Evolutionary conservation across 176 grass and related monocot genomes (phyloP).

Genomic region (Puccinellia tenuiflora): DNA sequence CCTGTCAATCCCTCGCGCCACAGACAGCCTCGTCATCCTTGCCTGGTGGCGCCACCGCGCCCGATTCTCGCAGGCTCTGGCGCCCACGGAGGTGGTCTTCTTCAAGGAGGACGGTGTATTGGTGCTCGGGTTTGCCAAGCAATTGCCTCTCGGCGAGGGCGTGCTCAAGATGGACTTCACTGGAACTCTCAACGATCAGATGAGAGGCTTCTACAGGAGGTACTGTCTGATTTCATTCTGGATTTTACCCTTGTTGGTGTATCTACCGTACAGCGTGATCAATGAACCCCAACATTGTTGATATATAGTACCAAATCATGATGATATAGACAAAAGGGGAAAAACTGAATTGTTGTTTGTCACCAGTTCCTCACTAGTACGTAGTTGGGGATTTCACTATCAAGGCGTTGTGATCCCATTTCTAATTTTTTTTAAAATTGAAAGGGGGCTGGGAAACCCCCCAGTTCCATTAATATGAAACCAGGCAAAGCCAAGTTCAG

Average conservation of each 20-base stretch:
- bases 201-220: constrained; percentile 87
- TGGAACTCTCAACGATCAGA: constrained; percentile 59
- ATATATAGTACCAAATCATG: neutral
- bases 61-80: constrained; percentile 26
- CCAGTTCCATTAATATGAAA: no score
- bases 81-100: constrained; percentile 28
- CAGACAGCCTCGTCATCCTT: neutral
- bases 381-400: no score
- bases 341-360: neutral
- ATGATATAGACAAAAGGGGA: neutral
- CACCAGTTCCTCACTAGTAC: neutral
- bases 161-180: constrained; percentile 54
- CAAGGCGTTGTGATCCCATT: neutral
- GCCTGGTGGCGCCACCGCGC: neutral
- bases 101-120: constrained; percentile 58
- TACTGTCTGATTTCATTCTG: neutral
- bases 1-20: neutral
- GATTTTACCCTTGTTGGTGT: neutral
- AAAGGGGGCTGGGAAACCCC: no score
- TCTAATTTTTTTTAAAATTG: no score
- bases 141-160: constrained; percentile 44
- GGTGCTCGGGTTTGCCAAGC: constrained; percentile 45
- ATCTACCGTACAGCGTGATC: neutral
- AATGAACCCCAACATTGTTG: neutral
- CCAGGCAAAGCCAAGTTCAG: no score